Evolutionary conservation across 1,284 basidiomycete genomes (phyloP), one percentile per base, ranked within the genome.

Genomic region (Anthracocystis walkeri): DNA sequence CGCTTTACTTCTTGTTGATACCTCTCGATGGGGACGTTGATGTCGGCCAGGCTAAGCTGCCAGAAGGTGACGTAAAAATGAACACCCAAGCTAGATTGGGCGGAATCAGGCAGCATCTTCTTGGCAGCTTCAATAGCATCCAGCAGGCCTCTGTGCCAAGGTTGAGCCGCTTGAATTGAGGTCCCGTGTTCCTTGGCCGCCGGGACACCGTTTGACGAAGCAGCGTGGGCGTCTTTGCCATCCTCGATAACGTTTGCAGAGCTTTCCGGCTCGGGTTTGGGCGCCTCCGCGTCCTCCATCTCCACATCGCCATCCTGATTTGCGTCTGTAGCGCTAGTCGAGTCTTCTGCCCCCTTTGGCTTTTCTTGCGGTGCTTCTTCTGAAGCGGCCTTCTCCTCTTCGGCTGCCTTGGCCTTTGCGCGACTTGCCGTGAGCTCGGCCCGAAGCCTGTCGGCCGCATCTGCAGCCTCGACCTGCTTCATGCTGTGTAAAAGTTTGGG

Each of bases 61-160:
- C 83, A 85, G 60, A 85, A 85, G 8, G 83, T 82, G n/a, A 80
- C 78, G 56, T 76, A 85, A 60, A 84, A 84, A 23, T 75, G 65
- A 18, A 71, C 61, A 44, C 82, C 81, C 7, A 84, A 58, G 11
- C 64, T 42, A 7, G 75, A 59, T 20, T 67, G 74, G 5, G 70
- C 79, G 1, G 52, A 25, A 2, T 69, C 70, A 4, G 81, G 75
- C 12, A 84, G 68, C 53, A 78, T 65, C 18, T 70, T 44, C 21
- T 65, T 62, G 1, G 82, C 77, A 10, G 65, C 78, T 1, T 62
- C 64, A 45, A 81, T 69, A 1, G 76, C 75, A 27, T 79, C 77
- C 21, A 46, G n/a, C n/a, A 84, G 57, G 21, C 77, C 83, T 11
- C 75, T 49, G 21, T 81, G 81, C 83, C 83, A 84, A 0, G 69